Evolutionary conservation across 305 asterid species (phyloP), one percentile per base, ranked within the genome.

Genomic region (Plantago coronopus): DNA sequence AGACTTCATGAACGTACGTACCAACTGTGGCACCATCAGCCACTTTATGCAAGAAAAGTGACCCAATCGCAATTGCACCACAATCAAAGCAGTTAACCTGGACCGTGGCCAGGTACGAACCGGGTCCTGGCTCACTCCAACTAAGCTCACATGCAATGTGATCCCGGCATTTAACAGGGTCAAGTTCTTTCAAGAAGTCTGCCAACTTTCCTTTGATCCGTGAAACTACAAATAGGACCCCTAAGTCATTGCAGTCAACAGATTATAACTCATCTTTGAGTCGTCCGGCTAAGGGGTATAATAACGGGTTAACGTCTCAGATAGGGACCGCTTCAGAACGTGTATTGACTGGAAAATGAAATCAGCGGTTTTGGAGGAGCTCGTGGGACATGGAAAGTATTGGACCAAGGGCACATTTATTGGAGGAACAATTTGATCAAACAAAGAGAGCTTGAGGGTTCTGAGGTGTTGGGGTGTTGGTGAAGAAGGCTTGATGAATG

Each of bases 401-500:
- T 77, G 43, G 8, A 80, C 72, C 0, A 74, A 48, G 0, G 86
- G 86, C 12, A 51, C 71, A 48, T 22, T 77, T 59, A 77, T 70
- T 1, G 80, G 80, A n/a, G 76, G 80, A 34, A 66, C 66, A 3
- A 66, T 67, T 18, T 79, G 81, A 44, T 81, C 93, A 2, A 84
- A 57, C 48, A 81, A 66, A 21, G 83, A 84, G 25, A 74, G 79
- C 7, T 72, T 68, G 60, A 73, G 73, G 65, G 46, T 65, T 79
- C 45, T 68, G 12, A 56, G 68, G 68, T 54, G 23, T 14, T n/a
- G 23, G 3, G 79, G 82, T 23, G 82, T 77, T 23, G 79, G 82
- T 11, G 70, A 65, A 17, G 81, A 84, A 17, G 91, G 91, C 45
- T 81, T 81, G 59, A 81, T 74, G 75, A 29, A 19, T 48, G 81